Conservation (phyloP, 805 yeast species). For the Candida multigemmis region DNA sequence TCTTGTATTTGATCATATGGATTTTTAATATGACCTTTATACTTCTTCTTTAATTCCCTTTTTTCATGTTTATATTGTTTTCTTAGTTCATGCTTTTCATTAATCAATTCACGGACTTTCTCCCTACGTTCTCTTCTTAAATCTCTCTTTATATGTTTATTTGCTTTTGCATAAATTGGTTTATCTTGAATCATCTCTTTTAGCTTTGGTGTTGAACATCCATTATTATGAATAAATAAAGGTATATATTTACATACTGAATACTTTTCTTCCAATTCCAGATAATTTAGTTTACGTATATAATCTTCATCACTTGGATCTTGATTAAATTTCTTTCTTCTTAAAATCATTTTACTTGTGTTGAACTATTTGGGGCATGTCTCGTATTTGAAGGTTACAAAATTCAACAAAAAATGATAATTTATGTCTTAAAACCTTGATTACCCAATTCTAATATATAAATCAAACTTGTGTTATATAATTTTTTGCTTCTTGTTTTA, state of each 20-base stretch:
- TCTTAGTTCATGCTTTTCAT: slow-evolving; percentile 2
- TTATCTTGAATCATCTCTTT: slow-evolving; percentile 21
- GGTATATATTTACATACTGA: slow-evolving; percentile 31
- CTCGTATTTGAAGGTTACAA: too few relatives aligned
- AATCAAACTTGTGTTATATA: too few relatives aligned
- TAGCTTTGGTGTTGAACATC: slow-evolving; percentile 26
- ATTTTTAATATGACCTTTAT: slow-evolving; percentile 3
- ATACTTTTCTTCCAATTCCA: slow-evolving; percentile 21
- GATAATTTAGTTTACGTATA: slow-evolving; percentile 21
- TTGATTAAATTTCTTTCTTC: slow-evolving; percentile 33
- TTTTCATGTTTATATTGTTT: slow-evolving; percentile 5
- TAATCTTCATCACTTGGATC: slow-evolving; percentile 7
- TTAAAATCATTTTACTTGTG: too few relatives aligned
- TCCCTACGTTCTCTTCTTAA: slow-evolving; percentile 2
- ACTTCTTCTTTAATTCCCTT: slow-evolving; percentile 3
- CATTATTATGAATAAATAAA: slow-evolving; percentile 26
- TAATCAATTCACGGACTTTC: slow-evolving; percentile 3
- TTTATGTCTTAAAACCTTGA: too few relatives aligned
- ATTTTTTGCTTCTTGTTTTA: too few relatives aligned
- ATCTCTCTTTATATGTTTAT: slow-evolving; percentile 13
- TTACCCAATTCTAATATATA: too few relatives aligned
- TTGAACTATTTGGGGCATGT: too few relatives aligned
- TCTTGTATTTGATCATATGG: slow-evolving; percentile 3
- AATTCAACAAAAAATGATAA: too few relatives aligned
- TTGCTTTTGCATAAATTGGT: slow-evolving; percentile 33